phyloP scores from a whole-genome alignment of 106 monocot species.

The Acanthochlamys bracteata region DNA sequence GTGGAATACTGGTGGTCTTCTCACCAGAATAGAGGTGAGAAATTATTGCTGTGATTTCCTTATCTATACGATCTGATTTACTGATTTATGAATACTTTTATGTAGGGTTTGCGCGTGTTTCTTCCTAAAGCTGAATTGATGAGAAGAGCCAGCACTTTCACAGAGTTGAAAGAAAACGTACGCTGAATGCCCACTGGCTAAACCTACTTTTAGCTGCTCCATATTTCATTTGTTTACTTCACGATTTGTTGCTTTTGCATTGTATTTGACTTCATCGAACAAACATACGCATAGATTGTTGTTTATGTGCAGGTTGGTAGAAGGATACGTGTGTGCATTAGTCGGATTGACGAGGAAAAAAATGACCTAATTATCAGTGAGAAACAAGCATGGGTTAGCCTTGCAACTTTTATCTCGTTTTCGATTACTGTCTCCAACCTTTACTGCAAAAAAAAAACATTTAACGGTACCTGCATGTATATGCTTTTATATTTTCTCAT shows the following conservation, averaged over 20 bases:
- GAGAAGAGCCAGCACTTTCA: conserved; percentile 63
- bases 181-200: background rate
- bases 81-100: too few relatives aligned
- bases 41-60: conserved; percentile 1
- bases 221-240: too few relatives aligned
- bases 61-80: too few relatives aligned
- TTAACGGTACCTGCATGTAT: too few relatives aligned
- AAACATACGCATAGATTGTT: background rate
- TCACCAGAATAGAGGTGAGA: conserved; percentile 83
- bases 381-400: conserved; percentile 88
- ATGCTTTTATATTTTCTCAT: too few relatives aligned
- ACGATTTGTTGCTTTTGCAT: too few relatives aligned
- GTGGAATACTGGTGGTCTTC: conserved; percentile 90
- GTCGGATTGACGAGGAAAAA: conserved; percentile 60
- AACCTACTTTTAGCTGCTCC: background rate
- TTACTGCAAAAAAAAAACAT: too few relatives aligned
- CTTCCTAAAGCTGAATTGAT: conserved; percentile 91
- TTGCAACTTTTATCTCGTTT: background rate
- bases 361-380: conserved; percentile 88
- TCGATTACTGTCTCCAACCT: too few relatives aligned
- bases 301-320: conserved; percentile 50
- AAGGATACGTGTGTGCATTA: conserved; percentile 52
- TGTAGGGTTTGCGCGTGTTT: conserved; percentile 90
- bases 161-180: conserved; percentile 85
- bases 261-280: too few relatives aligned